These are phyloP conservation scores for Thielaviopsis euricoi DNA, from an alignment of 2,329 filamentous ascomycete genomes.

Conservation along the genomic window DNA sequence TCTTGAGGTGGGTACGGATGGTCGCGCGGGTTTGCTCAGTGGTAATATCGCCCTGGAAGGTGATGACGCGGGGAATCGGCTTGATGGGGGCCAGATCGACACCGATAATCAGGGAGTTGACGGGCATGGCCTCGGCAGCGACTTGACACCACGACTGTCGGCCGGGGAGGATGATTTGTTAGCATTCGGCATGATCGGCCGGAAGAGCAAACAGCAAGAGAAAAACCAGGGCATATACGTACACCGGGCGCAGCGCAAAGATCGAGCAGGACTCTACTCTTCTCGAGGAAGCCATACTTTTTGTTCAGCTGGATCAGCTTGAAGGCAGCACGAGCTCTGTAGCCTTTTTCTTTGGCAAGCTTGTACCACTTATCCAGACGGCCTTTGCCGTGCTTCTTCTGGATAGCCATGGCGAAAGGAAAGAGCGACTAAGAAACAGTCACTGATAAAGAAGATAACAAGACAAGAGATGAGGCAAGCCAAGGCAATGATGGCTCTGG, in stretches of 20 bases:
- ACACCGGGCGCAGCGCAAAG: slow-evolving; percentile 91
- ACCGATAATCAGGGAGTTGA: slow-evolving; percentile 76
- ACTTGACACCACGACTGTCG: slow-evolving; percentile 84
- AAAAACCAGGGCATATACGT: slow-evolving; percentile 21
- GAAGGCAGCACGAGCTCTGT: slow-evolving; percentile 87
- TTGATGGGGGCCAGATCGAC: slow-evolving; percentile 94
- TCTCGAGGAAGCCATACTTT: slow-evolving; percentile 95
- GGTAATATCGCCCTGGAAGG: slow-evolving; percentile 95
- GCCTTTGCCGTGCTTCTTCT: slow-evolving; percentile 98
- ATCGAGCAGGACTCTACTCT: slow-evolving; percentile 91
- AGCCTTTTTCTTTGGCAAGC: slow-evolving; percentile 95
- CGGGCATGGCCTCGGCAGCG: slow-evolving; percentile 85
- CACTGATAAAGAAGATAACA: too few relatives aligned
- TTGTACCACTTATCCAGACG: slow-evolving; percentile 99
- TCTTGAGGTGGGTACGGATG: slow-evolving; percentile 78
- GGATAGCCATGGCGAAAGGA: slow-evolving; percentile 58
- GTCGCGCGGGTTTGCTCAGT: slow-evolving; percentile 90
- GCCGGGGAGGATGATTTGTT: too few relatives aligned
- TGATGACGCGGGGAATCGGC: slow-evolving; percentile 81
- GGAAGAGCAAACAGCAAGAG: neutral
- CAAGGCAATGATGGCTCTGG: too few relatives aligned
- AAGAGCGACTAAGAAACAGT: neutral
- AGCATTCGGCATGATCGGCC: neutral
- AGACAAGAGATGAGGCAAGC: too few relatives aligned
- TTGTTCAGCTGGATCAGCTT: slow-evolving; percentile 98